Percentiles rank a stretch among this genome's conserved stretches.
Evolutionary conservation across 306 rosid genomes (phyloP).

Genomic region (Cucurbita maxima): DNA sequence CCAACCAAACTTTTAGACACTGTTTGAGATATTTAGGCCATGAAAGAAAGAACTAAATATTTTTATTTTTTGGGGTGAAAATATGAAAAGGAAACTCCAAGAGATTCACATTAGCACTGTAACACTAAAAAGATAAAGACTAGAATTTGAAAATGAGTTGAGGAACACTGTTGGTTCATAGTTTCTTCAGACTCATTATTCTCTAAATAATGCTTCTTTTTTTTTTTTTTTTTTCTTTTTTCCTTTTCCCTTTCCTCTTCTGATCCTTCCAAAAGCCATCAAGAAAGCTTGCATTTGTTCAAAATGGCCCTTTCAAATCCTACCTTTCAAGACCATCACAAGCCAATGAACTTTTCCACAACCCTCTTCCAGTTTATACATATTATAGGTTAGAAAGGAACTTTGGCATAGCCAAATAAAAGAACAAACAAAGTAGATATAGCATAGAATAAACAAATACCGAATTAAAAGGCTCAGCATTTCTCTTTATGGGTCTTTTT

Average conservation of each 20-base stretch:
- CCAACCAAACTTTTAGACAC: neutral
- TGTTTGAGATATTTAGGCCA: neutral
- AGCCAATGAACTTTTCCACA: neutral
- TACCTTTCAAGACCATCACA: conserved; percentile 1
- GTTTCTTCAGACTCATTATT: neutral
- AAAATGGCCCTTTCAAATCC: neutral
- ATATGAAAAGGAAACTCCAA: neutral
- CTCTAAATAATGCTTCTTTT: neutral
- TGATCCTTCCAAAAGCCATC: neutral
- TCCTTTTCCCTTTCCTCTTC: neutral
- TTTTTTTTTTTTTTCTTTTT: neutral
- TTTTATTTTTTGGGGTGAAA: neutral
- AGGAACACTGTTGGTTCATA: conserved; percentile 14
- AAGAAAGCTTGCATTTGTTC: neutral
- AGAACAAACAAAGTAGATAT: too few relatives aligned
- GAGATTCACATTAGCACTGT: conserved; percentile 19
- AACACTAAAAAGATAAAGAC: conserved; percentile 31
- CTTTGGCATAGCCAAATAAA: neutral
- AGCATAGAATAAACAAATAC: too few relatives aligned
- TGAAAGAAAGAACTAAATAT: neutral
- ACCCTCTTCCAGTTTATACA: neutral
- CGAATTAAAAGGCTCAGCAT: neutral
- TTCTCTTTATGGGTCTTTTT: neutral
- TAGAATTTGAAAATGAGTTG: conserved; percentile 29
- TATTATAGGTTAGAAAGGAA: neutral